A percentile compares a stretch with the other conserved stretches of the same genome.
Evolutionary conservation across 768 basidiomycete genomes (phyloP).

Genomic region (Boletus huronensis): DNA sequence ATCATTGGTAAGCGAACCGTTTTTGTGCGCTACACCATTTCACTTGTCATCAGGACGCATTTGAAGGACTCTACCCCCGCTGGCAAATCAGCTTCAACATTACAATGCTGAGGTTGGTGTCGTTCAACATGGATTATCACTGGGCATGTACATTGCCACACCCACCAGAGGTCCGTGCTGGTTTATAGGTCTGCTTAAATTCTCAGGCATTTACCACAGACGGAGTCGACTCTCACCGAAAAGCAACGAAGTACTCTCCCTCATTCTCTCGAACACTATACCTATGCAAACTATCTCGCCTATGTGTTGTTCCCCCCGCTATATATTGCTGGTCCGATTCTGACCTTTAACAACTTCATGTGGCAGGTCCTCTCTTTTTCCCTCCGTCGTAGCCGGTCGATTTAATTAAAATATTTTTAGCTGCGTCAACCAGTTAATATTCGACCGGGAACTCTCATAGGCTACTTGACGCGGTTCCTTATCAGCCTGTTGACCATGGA

Average conservation of each 20-base stretch:
- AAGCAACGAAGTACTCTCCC: slow-evolving; percentile 57
- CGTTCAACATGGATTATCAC: slow-evolving; percentile 90
- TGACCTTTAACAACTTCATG: slow-evolving; percentile 93
- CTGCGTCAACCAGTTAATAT: slow-evolving; percentile 56
- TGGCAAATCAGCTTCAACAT: slow-evolving; percentile 97
- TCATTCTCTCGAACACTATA: slow-evolving; percentile 60
- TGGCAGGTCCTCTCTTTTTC: slow-evolving; percentile 66
- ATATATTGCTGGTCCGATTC: slow-evolving; percentile 94
- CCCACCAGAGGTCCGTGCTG: slow-evolving; percentile 41
- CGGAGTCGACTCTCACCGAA: slow-evolving; percentile 40
- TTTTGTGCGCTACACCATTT: slow-evolving; percentile 1
- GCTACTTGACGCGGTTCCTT: slow-evolving; percentile 71
- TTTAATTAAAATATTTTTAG: slow-evolving; percentile 34
- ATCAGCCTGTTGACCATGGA: slow-evolving; percentile 82
- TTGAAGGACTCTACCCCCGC: slow-evolving; percentile 76
- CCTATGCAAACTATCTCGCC: slow-evolving; percentile 68
- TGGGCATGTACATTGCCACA: slow-evolving; percentile 60
- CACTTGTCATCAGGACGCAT: slow-evolving; percentile 47
- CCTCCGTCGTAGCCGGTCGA: neutral
- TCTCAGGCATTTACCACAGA: slow-evolving; percentile 18
- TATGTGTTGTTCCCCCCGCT: slow-evolving; percentile 92
- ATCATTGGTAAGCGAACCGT: slow-evolving; percentile 50
- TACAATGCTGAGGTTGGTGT: slow-evolving; percentile 89
- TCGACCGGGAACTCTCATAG: slow-evolving; percentile 34
- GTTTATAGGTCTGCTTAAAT: neutral